Evolutionary conservation across 2,329 filamentous ascomycete species (phyloP), one percentile per base, ranked within the genome.

Genomic region (Whalleya microplaca): DNA sequence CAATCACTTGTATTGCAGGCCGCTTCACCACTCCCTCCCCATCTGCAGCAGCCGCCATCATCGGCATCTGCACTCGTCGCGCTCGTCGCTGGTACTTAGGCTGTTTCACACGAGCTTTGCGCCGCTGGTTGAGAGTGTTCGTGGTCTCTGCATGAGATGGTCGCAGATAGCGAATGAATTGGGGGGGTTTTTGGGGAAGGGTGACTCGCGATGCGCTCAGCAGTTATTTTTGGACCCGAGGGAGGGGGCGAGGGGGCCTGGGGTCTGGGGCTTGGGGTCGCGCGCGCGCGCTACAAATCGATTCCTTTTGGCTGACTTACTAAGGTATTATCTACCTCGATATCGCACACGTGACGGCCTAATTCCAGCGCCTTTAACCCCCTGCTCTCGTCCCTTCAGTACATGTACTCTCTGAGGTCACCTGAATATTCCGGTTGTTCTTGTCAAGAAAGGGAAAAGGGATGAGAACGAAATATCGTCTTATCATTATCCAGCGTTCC

Each of bases 1-100:
- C 80, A 75, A 91, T 90, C 45, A 92, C 86, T 75, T 92, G 88
- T 75, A 92, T 76, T 41, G 84, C 84, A 71, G 84, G 80, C 54
- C 56, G 46, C 50, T 51, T 62, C 43, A 58, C 61, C 54, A 62
- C 59, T 42, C 61, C 60, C 41, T 45, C 50, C 23, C 51, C 49
- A 29, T 64, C 61, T 27, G 58, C 63, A 42, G 48, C 61, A 23
- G 53, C 61, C 64, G 53, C 61, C 64, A 66, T 67, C 23, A 56
- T 53, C 47, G 45, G 58, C 53, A 56, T 53, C 49, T 47, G 58
- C 53, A 57, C 53, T 51, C 43, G 44, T 42, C 16, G 42, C 48
- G 60, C 53, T 51, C 43, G 44, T 42, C 16, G 42, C 48, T 54
- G 43, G 49, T 51, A 48, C 55, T 41, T 50, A 46, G 47, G 45